Percentiles rank a stretch among this genome's conserved stretches.
phyloP scores from a whole-genome alignment of 2,329 filamentous ascomycete genomes.

The Stachybotrys echinatus region DNA sequence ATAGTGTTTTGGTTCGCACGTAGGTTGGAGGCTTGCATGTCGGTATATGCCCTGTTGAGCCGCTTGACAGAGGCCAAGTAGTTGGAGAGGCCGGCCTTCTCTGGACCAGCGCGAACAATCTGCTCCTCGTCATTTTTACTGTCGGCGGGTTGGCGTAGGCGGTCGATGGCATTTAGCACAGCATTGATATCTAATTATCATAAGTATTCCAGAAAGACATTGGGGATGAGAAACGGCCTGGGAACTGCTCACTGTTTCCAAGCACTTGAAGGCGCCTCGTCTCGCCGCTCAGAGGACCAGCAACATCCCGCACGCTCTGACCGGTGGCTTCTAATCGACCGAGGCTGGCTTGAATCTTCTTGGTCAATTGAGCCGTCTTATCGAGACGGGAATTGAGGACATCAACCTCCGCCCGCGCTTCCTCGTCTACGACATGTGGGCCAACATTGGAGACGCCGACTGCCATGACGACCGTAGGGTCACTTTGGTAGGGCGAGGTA shows the following conservation, averaged over 20 bases:
- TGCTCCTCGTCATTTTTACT: slow-evolving; percentile 88
- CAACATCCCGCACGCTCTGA: slow-evolving; percentile 85
- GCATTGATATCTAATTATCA: slow-evolving; percentile 67
- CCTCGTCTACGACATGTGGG: slow-evolving; percentile 54
- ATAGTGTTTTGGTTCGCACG: slow-evolving; percentile 88
- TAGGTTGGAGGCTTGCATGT: slow-evolving; percentile 86
- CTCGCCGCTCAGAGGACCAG: slow-evolving; percentile 87
- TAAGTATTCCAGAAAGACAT: slow-evolving; percentile 8
- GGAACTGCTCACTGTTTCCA: slow-evolving; percentile 59
- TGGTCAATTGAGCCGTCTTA: slow-evolving; percentile 88
- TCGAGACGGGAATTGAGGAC: slow-evolving; percentile 71
- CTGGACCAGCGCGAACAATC: slow-evolving; percentile 83
- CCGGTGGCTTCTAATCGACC: slow-evolving; percentile 80
- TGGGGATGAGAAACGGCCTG: background rate
- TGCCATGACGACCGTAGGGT: slow-evolving; percentile 34
- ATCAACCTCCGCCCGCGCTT: slow-evolving; percentile 64
- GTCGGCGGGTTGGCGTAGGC: slow-evolving; percentile 83
- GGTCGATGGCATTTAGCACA: slow-evolving; percentile 81
- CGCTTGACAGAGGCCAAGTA: slow-evolving; percentile 90
- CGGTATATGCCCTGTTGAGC: slow-evolving; percentile 74
- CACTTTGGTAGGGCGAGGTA: background rate
- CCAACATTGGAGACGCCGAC: slow-evolving; percentile 41
- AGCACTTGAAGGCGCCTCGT: slow-evolving; percentile 86
- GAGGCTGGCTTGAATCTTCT: slow-evolving; percentile 89
- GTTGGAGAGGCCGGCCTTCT: slow-evolving; percentile 72